These are phyloP conservation scores for Wickerhamiella dianesei DNA, from an alignment of 805 yeast genomes.

Conservation along the genomic window DNA sequence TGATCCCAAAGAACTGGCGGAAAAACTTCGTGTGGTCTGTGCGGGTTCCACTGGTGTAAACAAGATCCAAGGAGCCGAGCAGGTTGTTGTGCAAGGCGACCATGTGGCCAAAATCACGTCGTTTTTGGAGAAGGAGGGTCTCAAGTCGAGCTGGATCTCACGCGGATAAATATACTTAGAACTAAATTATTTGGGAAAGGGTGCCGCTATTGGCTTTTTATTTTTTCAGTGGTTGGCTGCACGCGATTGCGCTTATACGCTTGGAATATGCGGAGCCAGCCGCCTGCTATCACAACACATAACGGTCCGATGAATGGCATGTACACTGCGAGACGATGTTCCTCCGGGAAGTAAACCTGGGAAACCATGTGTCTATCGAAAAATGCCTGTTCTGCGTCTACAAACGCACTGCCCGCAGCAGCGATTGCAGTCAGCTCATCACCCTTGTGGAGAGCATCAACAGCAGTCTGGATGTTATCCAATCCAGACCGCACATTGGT, in stretches of 20 bases:
- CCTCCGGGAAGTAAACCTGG: slow-evolving; percentile 88
- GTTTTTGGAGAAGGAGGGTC: slow-evolving; percentile 29
- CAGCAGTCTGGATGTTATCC: slow-evolving; percentile 28
- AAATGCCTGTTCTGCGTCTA: slow-evolving; percentile 60
- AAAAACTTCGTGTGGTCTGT: slow-evolving; percentile 60
- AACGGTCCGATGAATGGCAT: slow-evolving; percentile 84
- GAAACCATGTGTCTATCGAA: slow-evolving; percentile 92
- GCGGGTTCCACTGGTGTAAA: slow-evolving; percentile 67
- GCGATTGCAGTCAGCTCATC: slow-evolving; percentile 30
- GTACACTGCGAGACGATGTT: slow-evolving; percentile 88
- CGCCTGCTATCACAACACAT: slow-evolving; percentile 39
- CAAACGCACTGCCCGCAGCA: slow-evolving; percentile 39
- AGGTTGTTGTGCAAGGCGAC: slow-evolving; percentile 84
- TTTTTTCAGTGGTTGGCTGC: not conserved
- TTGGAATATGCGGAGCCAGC: slow-evolving; percentile 17
- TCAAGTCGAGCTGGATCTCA: slow-evolving; percentile 52
- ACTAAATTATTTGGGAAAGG: not conserved
- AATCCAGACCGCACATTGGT: slow-evolving; percentile 43
- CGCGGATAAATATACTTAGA: slow-evolving; percentile 27
- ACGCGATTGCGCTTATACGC: not conserved
- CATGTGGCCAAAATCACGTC: slow-evolving; percentile 45
- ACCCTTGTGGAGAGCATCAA: slow-evolving; percentile 23
- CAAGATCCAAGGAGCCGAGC: slow-evolving; percentile 43
- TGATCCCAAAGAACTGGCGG: slow-evolving; percentile 51
- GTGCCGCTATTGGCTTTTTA: not conserved